Conservation (phyloP, 2,329 filamentous ascomycete species). For the Ustilaginoidea virens region DNA sequence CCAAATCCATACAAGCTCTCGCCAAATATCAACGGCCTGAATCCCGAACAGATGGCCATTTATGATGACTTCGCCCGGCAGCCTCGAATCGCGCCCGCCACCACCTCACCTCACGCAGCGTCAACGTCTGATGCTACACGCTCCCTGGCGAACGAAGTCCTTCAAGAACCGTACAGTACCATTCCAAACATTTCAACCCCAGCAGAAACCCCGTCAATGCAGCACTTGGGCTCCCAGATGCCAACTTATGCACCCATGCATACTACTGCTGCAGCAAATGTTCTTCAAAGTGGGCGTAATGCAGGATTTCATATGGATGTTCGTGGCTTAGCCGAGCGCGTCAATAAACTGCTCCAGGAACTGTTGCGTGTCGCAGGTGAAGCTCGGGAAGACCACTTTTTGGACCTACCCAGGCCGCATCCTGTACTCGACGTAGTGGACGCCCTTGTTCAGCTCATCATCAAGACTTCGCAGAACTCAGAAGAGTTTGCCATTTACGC, state of each 20-base stretch:
- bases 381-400: conserved; percentile 42
- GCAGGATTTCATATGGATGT: conserved; percentile 34
- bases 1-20: conserved; percentile 85
- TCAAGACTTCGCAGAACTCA: conserved; percentile 45
- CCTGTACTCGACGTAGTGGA: conserved; percentile 47
- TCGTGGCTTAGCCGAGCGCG: conserved; percentile 34
- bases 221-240: conserved; percentile 36
- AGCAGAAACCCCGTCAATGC: conserved; percentile 41
- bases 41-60: conserved; percentile 83
- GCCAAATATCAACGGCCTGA: conserved; percentile 53
- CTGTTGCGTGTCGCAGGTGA: conserved; percentile 37
- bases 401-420: conserved; percentile 41
- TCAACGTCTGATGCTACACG: conserved; percentile 46
- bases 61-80: conserved; percentile 94
- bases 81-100: conserved; percentile 44
- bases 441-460: conserved; percentile 44
- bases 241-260: conserved; percentile 41
- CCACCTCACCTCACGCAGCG: conserved; percentile 39
- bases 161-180: conserved; percentile 44
- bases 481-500: conserved; percentile 44
- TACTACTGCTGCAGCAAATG: conserved; percentile 16
- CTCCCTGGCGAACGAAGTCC: conserved; percentile 46
- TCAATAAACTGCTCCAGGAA: conserved; percentile 42
- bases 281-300: conserved; percentile 34
- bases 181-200: conserved; percentile 44